Conservation (phyloP, 2,329 filamentous ascomycete species). For the Paecilomyces dactylethromorphus region DNA sequence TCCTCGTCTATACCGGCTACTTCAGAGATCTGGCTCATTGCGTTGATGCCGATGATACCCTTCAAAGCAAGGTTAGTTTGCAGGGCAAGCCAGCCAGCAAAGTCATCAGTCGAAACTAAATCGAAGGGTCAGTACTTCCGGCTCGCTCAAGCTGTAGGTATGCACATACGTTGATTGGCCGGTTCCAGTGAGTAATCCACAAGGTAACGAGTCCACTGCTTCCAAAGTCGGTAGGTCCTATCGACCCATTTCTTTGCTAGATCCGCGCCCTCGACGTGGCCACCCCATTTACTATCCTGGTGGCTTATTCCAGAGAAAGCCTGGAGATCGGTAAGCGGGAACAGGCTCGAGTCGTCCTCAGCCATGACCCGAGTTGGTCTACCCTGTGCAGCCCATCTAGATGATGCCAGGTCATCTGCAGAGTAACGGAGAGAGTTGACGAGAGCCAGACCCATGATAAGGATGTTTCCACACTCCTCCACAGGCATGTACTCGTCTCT, state of each 20-base stretch:
- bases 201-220: constrained; percentile 72
- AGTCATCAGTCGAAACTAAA: constrained; percentile 71
- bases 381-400: constrained; percentile 49
- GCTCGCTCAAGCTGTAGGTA: not conserved
- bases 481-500: constrained; percentile 52
- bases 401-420: constrained; percentile 49
- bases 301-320: constrained; percentile 46
- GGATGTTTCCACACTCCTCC: constrained; percentile 62
- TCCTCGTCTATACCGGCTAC: constrained; percentile 54
- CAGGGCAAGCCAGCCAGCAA: constrained; percentile 69
- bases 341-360: constrained; percentile 25
- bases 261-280: constrained; percentile 46
- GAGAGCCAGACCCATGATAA: constrained; percentile 74
- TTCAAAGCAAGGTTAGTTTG: constrained; percentile 80
- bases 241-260: constrained; percentile 60
- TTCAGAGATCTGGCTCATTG: constrained; percentile 65
- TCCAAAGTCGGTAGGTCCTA: constrained; percentile 64
- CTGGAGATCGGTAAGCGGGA: constrained; percentile 45
- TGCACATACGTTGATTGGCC: constrained; percentile 56
- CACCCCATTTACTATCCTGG: constrained; percentile 58
- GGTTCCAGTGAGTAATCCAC: constrained; percentile 70
- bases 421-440: constrained; percentile 66
- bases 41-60: constrained; percentile 74
- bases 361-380: constrained; percentile 14
- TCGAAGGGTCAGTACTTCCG: not conserved